Base-by-base conservation (phyloP, 2,329 filamentous ascomycete genomes). In the Trichocomaceae sp. region DNA sequence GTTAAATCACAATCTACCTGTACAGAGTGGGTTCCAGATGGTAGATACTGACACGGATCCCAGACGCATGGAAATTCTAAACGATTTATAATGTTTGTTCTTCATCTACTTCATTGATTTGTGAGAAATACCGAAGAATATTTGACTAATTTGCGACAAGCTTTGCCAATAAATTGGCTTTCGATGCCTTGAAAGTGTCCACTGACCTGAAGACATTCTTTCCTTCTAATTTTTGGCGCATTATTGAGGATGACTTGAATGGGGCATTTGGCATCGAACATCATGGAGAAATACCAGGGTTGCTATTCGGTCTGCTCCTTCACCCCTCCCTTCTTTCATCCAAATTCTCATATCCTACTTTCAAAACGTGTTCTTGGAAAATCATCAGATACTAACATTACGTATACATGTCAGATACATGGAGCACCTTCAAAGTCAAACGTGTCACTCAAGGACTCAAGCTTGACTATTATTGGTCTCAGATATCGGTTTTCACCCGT, bases 391-490 rank as follows among this genome's bases (percentile, higher is more conserved):
- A 20, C 10, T 35, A 26, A 39, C 20, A 8, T 37, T 46, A 29
- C 13, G 37, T 12, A 46, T 3, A 17, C 9, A 13, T 10, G 31
- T 6, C 22, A 56, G 54, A 56, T 41, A 31, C 50, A 37, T 56
- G 54, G 54, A 56, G 54, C 19, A 56, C 54, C 4, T 56, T 56
- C 35, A 56, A 56, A 33, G 45, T 52, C n/a, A 56, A 56, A 52
- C 49, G 52, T 23, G 50, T 52, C 5, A 46, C 35, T 41, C 37
- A 41, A 29, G 54, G 26, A 8, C 26, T 10, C 26, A 22, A 13
- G 10, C 47, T 52, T 2, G 35, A 45, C 31, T 56, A 56, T 23
- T n/a, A 56, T 22, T 56, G 54, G 54, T 56, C 49, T 9, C 54
- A 56, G 23, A 51, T 52, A n/a, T 56, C 54, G 3, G 45, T 56